Conservation (phyloP, 75 land plant genomes). For the Pinus tabuliformis region DNA sequence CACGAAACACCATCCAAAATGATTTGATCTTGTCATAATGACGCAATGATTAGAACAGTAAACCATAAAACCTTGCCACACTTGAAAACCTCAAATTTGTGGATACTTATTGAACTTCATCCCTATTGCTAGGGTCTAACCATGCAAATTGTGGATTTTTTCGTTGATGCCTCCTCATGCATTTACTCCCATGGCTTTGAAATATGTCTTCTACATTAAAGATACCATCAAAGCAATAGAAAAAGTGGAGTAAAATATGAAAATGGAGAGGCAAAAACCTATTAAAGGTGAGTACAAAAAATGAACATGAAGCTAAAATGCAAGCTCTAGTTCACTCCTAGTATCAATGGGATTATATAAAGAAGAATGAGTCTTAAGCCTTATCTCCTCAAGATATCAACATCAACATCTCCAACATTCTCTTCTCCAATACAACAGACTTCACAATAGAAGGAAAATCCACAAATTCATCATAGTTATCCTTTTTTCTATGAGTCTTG, state of each 20-base stretch:
- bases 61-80: background rate
- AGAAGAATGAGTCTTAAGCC: constrained; percentile 12
- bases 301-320: constrained; percentile 1
- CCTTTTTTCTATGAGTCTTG: constrained; percentile 1
- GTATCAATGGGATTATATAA: constrained; percentile 9
- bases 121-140: no score
- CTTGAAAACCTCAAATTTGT: background rate
- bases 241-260: no score
- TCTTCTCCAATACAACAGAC: constrained; percentile 25
- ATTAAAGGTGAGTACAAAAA: no score
- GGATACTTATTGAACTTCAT: no score
- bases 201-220: no score
- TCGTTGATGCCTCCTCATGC: no score
- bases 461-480: constrained; percentile 1
- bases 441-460: constrained; percentile 27
- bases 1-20: background rate
- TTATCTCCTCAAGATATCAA: constrained; percentile 25
- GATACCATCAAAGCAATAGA: no score
- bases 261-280: no score
- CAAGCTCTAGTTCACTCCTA: constrained; percentile 8
- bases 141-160: no score
- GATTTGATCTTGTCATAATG: background rate
- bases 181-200: no score
- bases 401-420: constrained; percentile 21
- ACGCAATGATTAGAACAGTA: background rate